Base-by-base conservation (phyloP, 2,329 filamentous ascomycete species). In the Penicillium hordei region DNA sequence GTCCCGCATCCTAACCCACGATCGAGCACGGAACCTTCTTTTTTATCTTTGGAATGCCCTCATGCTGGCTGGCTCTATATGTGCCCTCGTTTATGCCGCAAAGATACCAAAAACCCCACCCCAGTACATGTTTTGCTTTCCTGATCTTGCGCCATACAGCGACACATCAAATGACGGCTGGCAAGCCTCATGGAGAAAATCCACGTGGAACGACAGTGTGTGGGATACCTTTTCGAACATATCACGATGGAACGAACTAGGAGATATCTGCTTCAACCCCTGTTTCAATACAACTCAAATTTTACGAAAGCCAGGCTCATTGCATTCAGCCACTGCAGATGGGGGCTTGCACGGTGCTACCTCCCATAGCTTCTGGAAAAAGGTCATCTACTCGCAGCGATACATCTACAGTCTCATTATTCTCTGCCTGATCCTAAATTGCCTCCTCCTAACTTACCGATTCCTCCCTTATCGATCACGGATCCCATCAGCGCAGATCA, bases 71-170 rank as follows among this genome's bases (percentile, higher is more conserved):
- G 71, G 70, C 1, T 64, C 69, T 0, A 67, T 73, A 8, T 70
- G 68, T 31, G 67, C 65, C 0, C 55, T 73, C 3, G 36, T 72
- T 13, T 68, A 70, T 52, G 68, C 65, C 8, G 59, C 61, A 1
- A 60, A 43, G 7, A 27, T 60, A 12, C 55, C 58, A 12, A 60
- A 65, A 8, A 62, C 48, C 1, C 61, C 67, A 0, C 54, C 36
- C 1, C 71, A 73, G 45, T 73, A 69, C 59, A 70, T 69, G 58
- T 73, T 73, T 58, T 73, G 71, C 49, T 70, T 65, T 43, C 67
- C 70, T 2, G 62, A 62, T 17, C 21, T 70, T 1, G 60, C 66
- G 5, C 69, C 71, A 10, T 54, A 48, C n/a, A 27, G 59, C 3
- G 48, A 60, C 12, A 59, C 62, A 1, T 61, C 61, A 4, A 70